Percentiles rank a stretch among this genome's conserved stretches.
Conservation (phyloP, 2,329 filamentous ascomycete genomes). For the Fusarium caatingaense region DNA sequence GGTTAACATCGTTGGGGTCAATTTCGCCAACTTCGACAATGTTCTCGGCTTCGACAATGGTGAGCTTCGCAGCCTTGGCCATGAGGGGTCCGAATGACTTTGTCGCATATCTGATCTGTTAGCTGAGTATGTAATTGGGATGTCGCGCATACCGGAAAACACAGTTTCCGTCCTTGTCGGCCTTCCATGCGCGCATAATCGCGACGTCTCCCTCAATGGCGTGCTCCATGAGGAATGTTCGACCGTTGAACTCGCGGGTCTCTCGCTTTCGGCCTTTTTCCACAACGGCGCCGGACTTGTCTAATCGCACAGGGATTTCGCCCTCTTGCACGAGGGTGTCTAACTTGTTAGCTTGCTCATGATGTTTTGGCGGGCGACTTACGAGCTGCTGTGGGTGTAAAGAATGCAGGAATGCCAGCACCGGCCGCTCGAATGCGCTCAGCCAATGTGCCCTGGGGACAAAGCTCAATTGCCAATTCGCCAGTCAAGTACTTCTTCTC, state of each 20-base stretch:
- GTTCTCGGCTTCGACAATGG: conserved; percentile 87
- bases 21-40: conserved; percentile 82
- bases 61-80: conserved; percentile 82
- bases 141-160: conserved; percentile 70
- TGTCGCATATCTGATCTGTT: conserved; percentile 68
- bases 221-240: conserved; percentile 80
- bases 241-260: conserved; percentile 77
- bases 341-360: conserved; percentile 32
- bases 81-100: conserved; percentile 80
- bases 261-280: conserved; percentile 75
- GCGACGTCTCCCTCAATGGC: conserved; percentile 81
- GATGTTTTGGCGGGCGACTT: conserved; percentile 46
- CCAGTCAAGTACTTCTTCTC: conserved; percentile 80
- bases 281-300: conserved; percentile 68
- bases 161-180: conserved; percentile 81
- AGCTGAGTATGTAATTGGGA: background rate
- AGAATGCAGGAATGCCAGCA: conserved; percentile 83
- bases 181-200: conserved; percentile 81
- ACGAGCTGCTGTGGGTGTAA: conserved; percentile 78
- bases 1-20: conserved; percentile 77
- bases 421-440: conserved; percentile 79
- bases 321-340: conserved; percentile 76
- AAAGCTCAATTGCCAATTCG: conserved; percentile 80
- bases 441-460: conserved; percentile 79
- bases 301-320: conserved; percentile 73